Conservation (phyloP, 2,329 filamentous ascomycete species). For the Metarhizium rileyi region DNA sequence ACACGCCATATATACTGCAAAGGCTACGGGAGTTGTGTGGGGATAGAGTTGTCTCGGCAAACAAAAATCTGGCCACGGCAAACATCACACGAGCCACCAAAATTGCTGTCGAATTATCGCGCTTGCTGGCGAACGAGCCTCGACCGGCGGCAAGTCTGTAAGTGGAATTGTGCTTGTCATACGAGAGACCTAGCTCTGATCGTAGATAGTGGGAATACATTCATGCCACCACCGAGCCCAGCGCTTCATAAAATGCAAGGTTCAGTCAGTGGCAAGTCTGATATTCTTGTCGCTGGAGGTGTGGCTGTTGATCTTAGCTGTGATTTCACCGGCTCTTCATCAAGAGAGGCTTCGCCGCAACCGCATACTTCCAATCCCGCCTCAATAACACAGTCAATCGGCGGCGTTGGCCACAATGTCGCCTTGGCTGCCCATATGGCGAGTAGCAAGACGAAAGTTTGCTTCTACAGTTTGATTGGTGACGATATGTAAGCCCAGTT, state of each 20-base stretch:
- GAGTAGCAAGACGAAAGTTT: conserved; percentile 50
- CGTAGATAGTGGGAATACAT: conserved; percentile 21
- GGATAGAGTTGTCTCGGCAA: conserved; percentile 62
- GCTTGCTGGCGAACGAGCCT: conserved; percentile 26
- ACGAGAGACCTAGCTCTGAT: conserved; percentile 22
- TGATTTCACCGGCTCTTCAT: conserved; percentile 45
- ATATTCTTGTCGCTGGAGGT: conserved; percentile 84
- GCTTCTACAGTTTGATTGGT: conserved; percentile 71
- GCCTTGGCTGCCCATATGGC: conserved; percentile 69
- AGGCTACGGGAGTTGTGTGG: conserved; percentile 73
- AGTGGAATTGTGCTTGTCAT: conserved; percentile 19
- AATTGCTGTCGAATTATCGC: conserved; percentile 43
- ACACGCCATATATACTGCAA: conserved; percentile 74
- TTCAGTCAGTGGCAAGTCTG: conserved; percentile 26
- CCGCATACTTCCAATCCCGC: conserved; percentile 81
- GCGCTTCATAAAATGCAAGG: background rate
- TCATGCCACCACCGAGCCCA: background rate
- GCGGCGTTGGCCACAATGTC: conserved; percentile 88
- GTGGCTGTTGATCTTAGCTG: conserved; percentile 82
- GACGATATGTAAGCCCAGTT: conserved; percentile 54
- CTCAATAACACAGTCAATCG: conserved; percentile 69
- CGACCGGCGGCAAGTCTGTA: conserved; percentile 24
- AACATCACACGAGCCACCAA: conserved; percentile 47
- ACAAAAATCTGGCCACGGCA: conserved; percentile 49
- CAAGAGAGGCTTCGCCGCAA: conserved; percentile 30